A percentile compares a stretch with the other conserved stretches of the same genome.
Evolutionary conservation across 225 moss, liverwort and hornwort genomes (phyloP).

Genomic region (Straminergon stramineum): DNA sequence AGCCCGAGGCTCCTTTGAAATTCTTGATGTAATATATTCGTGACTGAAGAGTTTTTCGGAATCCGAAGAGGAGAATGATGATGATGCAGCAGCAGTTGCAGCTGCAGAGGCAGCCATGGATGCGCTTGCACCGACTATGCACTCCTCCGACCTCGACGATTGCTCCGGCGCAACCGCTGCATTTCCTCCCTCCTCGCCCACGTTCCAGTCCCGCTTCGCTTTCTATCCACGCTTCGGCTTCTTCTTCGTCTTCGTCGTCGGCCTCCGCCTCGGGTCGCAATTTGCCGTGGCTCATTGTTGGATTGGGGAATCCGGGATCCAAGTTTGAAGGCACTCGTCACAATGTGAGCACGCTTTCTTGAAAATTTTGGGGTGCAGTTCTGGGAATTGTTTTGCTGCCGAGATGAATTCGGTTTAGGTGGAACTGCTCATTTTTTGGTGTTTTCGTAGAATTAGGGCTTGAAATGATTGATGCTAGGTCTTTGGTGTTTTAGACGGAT

Average conservation of each 20-base stretch:
- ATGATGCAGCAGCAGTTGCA: constrained; percentile 41
- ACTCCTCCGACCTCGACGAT: constrained; percentile 3
- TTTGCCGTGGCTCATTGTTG: constrained; percentile 88
- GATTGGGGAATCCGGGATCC: constrained; percentile 88
- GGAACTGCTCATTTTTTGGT: neutral
- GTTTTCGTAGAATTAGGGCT: constrained; percentile 40
- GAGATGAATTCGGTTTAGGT: neutral
- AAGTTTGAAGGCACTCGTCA: constrained; percentile 98
- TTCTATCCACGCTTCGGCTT: constrained; percentile 2
- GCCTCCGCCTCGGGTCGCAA: constrained; percentile 25
- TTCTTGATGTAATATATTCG: too few species aligned
- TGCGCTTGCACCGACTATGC: constrained; percentile 33
- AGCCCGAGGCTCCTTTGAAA: neutral
- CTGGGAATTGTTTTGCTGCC: neutral
- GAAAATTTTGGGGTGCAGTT: neutral
- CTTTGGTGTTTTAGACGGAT: neutral
- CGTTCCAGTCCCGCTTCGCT: constrained; percentile 4
- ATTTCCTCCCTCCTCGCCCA: constrained; percentile 2
- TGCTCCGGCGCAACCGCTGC: constrained; percentile 1
- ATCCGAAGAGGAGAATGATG: neutral
- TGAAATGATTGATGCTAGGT: constrained; percentile 71
- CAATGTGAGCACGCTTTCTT: constrained; percentile 33
- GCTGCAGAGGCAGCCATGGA: constrained; percentile 40
- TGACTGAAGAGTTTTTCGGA: too few species aligned
- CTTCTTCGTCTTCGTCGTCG: neutral